Conservation (phyloP, 2,329 filamentous ascomycete species). For the Lizonia empirigonia region DNA sequence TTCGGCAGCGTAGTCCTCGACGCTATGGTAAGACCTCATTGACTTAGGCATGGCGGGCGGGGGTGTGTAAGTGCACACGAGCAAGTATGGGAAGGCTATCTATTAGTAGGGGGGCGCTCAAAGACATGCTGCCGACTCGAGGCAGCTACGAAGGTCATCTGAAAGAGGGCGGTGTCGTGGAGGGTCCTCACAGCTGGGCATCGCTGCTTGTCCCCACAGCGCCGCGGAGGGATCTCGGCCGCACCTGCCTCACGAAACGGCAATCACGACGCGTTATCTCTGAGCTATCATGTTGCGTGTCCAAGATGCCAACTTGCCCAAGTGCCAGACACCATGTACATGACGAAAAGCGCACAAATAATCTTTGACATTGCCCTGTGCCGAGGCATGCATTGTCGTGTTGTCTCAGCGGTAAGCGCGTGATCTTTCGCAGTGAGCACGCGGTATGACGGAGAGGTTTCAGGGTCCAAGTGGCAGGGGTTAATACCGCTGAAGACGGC, state of each 20-base stretch:
- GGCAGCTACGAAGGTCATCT: conserved; percentile 32
- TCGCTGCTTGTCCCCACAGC: conserved; percentile 20
- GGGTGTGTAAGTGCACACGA: conserved; percentile 10
- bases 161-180: conserved; percentile 31
- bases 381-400: conserved; percentile 13
- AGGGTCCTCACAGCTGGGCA: conserved; percentile 22
- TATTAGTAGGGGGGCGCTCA: conserved; percentile 20
- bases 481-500: conserved; percentile 1
- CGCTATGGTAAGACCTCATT: conserved; percentile 43
- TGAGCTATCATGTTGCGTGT: background rate
- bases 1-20: conserved; percentile 43
- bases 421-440: conserved; percentile 6
- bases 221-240: conserved; percentile 13
- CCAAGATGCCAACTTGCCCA: background rate
- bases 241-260: conserved; percentile 1
- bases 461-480: conserved; percentile 16
- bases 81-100: conserved; percentile 5
- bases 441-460: conserved; percentile 6
- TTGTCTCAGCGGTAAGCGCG: conserved; percentile 19
- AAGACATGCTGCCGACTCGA: conserved; percentile 12
- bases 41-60: conserved; percentile 44
- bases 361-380: background rate
- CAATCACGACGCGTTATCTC: conserved; percentile 13
- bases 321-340: background rate
- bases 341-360: background rate